phyloP scores from a whole-genome alignment of 2,329 filamentous ascomycete genomes.

The Arthroderma sp. region DNA sequence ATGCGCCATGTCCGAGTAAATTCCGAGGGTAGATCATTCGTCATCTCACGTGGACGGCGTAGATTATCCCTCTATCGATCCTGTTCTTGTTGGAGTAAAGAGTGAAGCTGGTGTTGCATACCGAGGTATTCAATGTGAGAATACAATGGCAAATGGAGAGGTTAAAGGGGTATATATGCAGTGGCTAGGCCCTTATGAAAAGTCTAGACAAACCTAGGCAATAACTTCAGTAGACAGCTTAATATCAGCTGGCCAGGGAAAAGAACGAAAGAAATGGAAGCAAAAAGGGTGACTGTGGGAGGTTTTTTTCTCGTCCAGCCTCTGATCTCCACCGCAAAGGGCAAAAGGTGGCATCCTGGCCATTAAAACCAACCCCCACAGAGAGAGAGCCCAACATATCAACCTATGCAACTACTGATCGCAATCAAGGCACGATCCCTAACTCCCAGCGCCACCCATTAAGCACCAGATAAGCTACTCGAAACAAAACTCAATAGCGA shows the following conservation, averaged over 20 bases:
- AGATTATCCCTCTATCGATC: neutral
- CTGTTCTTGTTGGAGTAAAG: neutral
- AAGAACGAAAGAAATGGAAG: too few species aligned
- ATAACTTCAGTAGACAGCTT: too few species aligned
- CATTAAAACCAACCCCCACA: neutral
- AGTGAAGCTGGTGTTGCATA: neutral
- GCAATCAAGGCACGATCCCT: neutral
- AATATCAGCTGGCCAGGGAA: too few species aligned
- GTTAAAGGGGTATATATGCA: too few species aligned
- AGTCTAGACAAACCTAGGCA: too few species aligned
- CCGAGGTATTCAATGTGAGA: too few species aligned
- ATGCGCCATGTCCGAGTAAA: neutral
- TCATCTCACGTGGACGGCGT: neutral
- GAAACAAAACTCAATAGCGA: neutral
- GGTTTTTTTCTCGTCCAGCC: too few species aligned
- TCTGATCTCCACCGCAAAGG: neutral
- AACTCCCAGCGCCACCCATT: neutral
- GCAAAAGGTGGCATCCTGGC: neutral
- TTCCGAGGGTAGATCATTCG: neutral
- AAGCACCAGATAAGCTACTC: neutral
- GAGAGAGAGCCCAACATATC: neutral
- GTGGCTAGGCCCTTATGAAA: too few species aligned
- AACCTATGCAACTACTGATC: neutral
- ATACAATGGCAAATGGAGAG: too few species aligned
- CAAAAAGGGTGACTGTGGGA: neutral